Evolutionary conservation across 1,284 basidiomycete species (phyloP).

Genomic region (Moniliophthora roreri): DNA sequence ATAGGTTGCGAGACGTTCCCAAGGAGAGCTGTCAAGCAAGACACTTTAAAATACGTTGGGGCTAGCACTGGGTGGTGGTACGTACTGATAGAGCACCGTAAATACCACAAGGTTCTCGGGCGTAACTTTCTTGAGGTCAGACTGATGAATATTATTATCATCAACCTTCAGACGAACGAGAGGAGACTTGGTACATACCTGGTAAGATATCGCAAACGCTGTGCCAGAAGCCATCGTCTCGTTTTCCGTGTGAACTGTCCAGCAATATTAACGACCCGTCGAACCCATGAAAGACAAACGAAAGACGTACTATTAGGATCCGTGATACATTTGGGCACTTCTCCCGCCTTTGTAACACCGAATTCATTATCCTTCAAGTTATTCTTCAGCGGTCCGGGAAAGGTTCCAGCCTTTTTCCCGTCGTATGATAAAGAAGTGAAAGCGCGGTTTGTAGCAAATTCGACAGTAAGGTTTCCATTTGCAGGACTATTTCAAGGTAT

Average conservation of each 20-base stretch:
- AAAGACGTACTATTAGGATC: slow-evolving; percentile 36
- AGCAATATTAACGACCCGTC: not conserved
- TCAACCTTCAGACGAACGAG: not conserved
- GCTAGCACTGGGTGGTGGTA: not conserved
- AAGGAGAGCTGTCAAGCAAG: slow-evolving; percentile 40
- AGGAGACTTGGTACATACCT: slow-evolving; percentile 21
- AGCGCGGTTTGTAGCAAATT: slow-evolving; percentile 19
- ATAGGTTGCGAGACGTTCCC: slow-evolving; percentile 43
- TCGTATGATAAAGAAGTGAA: slow-evolving; percentile 14
- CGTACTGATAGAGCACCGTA: slow-evolving; percentile 30
- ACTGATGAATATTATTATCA: slow-evolving; percentile 21
- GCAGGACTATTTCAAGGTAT: slow-evolving; percentile 38
- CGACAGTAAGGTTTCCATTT: slow-evolving; percentile 26
- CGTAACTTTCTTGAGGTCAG: slow-evolving; percentile 31
- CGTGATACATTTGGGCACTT: slow-evolving; percentile 33
- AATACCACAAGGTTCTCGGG: slow-evolving; percentile 32
- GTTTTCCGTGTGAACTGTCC: slow-evolving; percentile 43
- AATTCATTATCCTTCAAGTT: not conserved
- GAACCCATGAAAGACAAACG: not conserved
- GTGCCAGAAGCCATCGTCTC: slow-evolving; percentile 42
- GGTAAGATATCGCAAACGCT: slow-evolving; percentile 46
- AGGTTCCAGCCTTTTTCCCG: slow-evolving; percentile 7
- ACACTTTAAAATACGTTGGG: too few relatives aligned
- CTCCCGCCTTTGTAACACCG: not conserved
- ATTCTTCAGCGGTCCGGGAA: slow-evolving; percentile 12